Evolutionary conservation across 1,284 basidiomycete genomes (phyloP), one percentile per base, ranked within the genome.

Genomic region (Cutaneotrichosporon mucoides): DNA sequence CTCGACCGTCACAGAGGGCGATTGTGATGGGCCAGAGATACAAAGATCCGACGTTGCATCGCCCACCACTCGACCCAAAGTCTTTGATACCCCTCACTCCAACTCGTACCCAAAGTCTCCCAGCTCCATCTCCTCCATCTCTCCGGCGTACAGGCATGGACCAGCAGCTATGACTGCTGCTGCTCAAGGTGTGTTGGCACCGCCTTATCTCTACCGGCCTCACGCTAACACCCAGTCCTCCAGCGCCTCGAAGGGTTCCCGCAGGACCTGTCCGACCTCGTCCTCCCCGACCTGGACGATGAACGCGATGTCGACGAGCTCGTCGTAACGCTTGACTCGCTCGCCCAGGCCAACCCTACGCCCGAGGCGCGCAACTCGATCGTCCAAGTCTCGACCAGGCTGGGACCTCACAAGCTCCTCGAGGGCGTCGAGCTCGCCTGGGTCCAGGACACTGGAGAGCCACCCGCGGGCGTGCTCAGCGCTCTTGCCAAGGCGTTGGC

Each of bases 191-290:
- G 36, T 9, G 45, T 24, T 24, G 24, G 24, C 24, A 24, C 24
- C 24, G 24, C 24, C 24, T 24, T 24, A 24, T 24, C 24, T 24
- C 24, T 24, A 24, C 24, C 24, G 24, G 24, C 24, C 24, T 24
- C 24, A 24, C 8, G 35, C 51, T 52, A 40, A 46, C 16, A 24
- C 37, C 24, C 60, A 62, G 60, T 62, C 56, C 56, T 62, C 16
- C 41, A 55, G 10, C 45, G 52, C 46, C 60, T 65, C 6, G 51
- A 65, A 37, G 60, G 61, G 24, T 65, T 65, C 53, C 64, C 64
- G 4, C 58, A 61, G 41, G 59, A 64, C 40, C 52, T 64, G 8
- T 49, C 54, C 38, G 48, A 50, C 48, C 46, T 61, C 36, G 9
- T 5, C 5, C 41, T 61, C 11, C 37, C 47, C 6, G 35, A 53